Conservation (phyloP, 495 filamentous ascomycete genomes). For the Ramalina intermedia region DNA sequence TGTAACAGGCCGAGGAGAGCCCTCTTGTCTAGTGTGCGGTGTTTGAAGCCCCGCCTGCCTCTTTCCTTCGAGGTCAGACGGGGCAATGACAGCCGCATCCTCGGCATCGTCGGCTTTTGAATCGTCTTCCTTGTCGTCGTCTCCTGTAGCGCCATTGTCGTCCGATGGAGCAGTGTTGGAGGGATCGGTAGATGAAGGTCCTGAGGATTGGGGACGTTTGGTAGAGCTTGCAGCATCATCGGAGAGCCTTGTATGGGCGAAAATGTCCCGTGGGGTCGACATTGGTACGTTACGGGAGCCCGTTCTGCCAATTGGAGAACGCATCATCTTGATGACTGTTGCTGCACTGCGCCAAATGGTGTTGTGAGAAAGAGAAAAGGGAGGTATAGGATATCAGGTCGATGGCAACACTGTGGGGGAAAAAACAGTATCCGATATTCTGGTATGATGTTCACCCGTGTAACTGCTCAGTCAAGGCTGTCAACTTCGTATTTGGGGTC, state of each 20-base stretch:
- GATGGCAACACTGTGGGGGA: neutral
- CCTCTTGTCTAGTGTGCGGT: neutral
- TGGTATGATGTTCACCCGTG: neutral
- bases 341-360: neutral
- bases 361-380: no score
- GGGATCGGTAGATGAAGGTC: neutral
- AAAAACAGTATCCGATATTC: neutral
- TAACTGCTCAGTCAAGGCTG: neutral
- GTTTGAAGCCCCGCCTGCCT: conserved; percentile 28
- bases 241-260: neutral
- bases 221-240: neutral
- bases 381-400: no score
- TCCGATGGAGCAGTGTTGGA: neutral
- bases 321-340: neutral
- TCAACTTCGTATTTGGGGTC: neutral
- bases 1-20: neutral
- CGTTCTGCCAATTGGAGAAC: neutral
- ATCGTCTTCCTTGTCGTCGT: conserved; percentile 33
- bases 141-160: conserved; percentile 16
- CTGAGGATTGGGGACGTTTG: neutral
- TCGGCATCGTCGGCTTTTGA: conserved; percentile 27
- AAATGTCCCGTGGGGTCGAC: neutral
- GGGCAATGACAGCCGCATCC: conserved; percentile 33
- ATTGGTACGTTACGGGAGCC: neutral
- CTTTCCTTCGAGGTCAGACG: conserved; percentile 33